Base-by-base conservation (phyloP, 371 early-diverging fungal species). In the Mortierella sp. region DNA sequence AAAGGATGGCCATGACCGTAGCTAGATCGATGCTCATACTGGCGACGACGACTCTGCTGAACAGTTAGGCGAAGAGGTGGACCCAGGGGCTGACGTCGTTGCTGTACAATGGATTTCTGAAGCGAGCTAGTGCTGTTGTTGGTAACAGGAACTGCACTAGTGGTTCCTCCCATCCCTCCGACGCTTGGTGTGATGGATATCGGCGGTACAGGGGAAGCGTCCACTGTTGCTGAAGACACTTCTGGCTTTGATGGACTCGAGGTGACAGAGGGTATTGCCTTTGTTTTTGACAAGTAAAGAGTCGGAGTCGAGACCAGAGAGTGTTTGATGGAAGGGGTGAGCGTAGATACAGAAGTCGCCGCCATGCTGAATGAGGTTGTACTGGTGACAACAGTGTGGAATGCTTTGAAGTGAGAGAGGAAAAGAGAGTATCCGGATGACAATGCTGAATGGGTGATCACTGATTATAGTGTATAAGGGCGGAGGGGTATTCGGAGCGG, bases 381-480 rank as follows among this genome's bases (percentile, higher is more conserved):
- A 54, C 24, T 54, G 63, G 18, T 51, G 51, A 2, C 24, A 34
- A 39, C 24, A 26, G 24, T 43, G 28, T 50, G 50, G 12, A 54
- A 23, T n/a, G 24, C 23, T 34, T 42, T 34, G 34, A 34, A 10
- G 34, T 7, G 34, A 10, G 10, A 10, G 34, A 34, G 10, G 55
- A 9, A 38, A 21, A 19, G 50, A 41, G 42, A 31, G 50, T 6
- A 18, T 30, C 16, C 19, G 30, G 30, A n/a, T 8, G 34, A 31
- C 6, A 31, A 48, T 49, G 54, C 27, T 23, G 58, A 21, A 39
- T n/a, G 21, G 9, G 34, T 18, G 51, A 57, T 71, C 72, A 71
- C 72, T 71, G 72, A 52, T 71, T 64, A 52, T 71, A 61, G 66
- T 71, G 72, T 57, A 65, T 57, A 42, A 71, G 62, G 14, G 65